phyloP scores from a whole-genome alignment of 768 basidiomycete genomes.

The Agrocybe pediades region DNA sequence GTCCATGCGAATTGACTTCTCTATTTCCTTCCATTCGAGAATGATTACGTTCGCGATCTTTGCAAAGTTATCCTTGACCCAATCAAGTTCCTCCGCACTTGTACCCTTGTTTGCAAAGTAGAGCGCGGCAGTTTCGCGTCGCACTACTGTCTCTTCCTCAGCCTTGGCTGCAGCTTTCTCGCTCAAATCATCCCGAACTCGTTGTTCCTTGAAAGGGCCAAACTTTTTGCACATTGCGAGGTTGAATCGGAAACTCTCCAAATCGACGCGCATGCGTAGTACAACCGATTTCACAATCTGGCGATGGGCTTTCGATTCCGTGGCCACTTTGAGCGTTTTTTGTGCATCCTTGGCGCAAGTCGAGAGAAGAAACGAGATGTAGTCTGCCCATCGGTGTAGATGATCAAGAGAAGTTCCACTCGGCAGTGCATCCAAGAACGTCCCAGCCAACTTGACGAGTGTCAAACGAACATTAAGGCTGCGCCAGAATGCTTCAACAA shows the following conservation, averaged over 20 bases:
- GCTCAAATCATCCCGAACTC: conserved; percentile 22
- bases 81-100: conserved; percentile 31
- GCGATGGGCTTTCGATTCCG: conserved; percentile 50
- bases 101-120: conserved; percentile 9
- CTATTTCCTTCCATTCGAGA: conserved; percentile 48
- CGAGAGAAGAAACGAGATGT: conserved; percentile 44
- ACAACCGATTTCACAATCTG: conserved; percentile 49
- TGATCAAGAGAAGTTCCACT: conserved; percentile 10
- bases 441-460: conserved; percentile 44
- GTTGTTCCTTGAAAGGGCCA: conserved; percentile 20
- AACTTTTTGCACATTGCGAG: conserved; percentile 33
- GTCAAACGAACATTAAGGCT: conserved; percentile 55
- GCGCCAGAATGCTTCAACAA: conserved; percentile 61
- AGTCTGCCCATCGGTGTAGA: conserved; percentile 49
- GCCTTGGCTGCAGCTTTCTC: conserved; percentile 6
- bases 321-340: conserved; percentile 47
- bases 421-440: conserved; percentile 38
- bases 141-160: not conserved
- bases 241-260: conserved; percentile 55
- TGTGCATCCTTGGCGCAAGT: conserved; percentile 48
- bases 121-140: not conserved
- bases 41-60: conserved; percentile 36
- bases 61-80: conserved; percentile 47
- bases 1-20: conserved; percentile 35
- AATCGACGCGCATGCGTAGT: conserved; percentile 42